These are phyloP conservation scores for Ustilago hordei DNA, from an alignment of 1,284 basidiomycete species.

Conservation along the genomic window DNA sequence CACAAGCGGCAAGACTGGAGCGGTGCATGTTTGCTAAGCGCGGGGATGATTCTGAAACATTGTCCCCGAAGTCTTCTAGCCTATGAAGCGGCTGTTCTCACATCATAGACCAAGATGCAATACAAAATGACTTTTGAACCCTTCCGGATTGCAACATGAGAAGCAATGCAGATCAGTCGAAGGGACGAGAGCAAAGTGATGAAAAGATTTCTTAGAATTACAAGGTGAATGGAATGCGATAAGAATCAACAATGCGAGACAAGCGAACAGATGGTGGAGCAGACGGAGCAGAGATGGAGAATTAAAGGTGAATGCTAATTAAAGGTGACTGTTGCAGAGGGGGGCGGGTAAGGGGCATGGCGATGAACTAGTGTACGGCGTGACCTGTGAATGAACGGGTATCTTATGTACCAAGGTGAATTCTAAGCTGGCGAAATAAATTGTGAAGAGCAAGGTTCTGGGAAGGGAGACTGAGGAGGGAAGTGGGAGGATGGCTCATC, in stretches of 20 bases:
- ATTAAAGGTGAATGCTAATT: slow-evolving; percentile 19
- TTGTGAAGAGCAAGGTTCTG: slow-evolving; percentile 3
- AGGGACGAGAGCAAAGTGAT: not conserved
- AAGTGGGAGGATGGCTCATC: not conserved
- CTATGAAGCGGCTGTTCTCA: not conserved
- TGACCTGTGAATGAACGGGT: slow-evolving; percentile 14
- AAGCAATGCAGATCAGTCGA: not conserved
- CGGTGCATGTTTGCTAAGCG: slow-evolving; percentile 48
- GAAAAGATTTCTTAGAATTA: slow-evolving; percentile 5
- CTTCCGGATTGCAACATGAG: not conserved
- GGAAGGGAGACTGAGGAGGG: not conserved
- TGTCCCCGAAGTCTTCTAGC: not conserved
- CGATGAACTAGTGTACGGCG: not conserved
- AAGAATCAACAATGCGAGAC: not conserved
- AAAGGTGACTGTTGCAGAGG: slow-evolving; percentile 22
- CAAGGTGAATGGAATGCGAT: slow-evolving; percentile 1
- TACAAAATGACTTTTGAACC: not conserved
- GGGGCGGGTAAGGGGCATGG: not conserved
- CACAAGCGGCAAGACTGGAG: slow-evolving; percentile 48
- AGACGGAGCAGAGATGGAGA: slow-evolving; percentile 1
- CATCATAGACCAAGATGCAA: not conserved
- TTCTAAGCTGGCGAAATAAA: slow-evolving; percentile 13
- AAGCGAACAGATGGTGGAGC: not conserved
- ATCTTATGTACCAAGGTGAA: not conserved
- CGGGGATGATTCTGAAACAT: not conserved